Evolutionary conservation across 2,329 filamentous ascomycete genomes (phyloP), one percentile per base, ranked within the genome.

Genomic region (Claviceps sp.): DNA sequence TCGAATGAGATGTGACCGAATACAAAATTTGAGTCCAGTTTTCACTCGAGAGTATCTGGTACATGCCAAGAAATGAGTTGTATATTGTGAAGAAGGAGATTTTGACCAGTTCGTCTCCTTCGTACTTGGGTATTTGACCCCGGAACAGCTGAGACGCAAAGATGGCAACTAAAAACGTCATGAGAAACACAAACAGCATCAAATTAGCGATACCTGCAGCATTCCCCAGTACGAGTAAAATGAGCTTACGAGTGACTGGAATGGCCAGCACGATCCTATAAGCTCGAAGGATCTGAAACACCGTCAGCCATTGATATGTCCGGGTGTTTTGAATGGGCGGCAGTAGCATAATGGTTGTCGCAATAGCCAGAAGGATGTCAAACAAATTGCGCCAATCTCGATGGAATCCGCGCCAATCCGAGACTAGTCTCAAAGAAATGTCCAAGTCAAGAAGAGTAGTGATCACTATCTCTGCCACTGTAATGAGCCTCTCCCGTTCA

Each of bases 41-140:
- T 65, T 98, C 93, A 61, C 89, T 96, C 9, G 93, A 96, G 45
- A 98, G 72, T 34, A 98, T 81, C 68, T 96, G 89, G 64, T 98
- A 98, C 89, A 98, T 97, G 52, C 90, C 93, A 16, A 98, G 74
- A 63, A 98, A 98, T 0, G 89, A 87, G 63, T 97, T 97, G 72
- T 85, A 98, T 38, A 98, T 93, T 41, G 88, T 87, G 63, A 81
- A 82, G 65, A 98, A 98, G 0, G 87, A 86, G 43, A 93, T 79
- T 22, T 77, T 70, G 55, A 87, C 81, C 2, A 77, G 68, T 2
- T 85, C 72, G 2, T 82, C 85, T n/a, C 69, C 65, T 2, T 72
- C 67, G 57, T 88, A 60, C 36, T 74, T 60, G 0, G 87, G 84
- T 30, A 97, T 79, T 59, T 95, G 84, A 34, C 90, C 90, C 38